Base-by-base conservation (phyloP, 768 basidiomycete species). In the Lactarius deliciosus region DNA sequence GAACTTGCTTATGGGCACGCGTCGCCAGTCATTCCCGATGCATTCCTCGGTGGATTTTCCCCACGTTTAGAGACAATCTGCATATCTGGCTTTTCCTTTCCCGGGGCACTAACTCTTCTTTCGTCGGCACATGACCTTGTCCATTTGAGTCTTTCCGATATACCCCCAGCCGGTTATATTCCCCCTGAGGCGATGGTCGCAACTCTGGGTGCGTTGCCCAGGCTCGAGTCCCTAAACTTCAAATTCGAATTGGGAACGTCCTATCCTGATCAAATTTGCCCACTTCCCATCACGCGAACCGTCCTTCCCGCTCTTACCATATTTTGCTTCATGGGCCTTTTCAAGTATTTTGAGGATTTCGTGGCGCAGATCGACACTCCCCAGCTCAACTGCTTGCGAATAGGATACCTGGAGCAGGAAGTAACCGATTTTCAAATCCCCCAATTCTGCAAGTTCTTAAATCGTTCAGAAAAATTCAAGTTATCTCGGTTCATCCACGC, bases 41-140 rank as follows among this genome's bases (percentile, higher is more conserved):
- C 40, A 10, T 65, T 60, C 50, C 20, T 65, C 8, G 38, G 40
- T 13, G 64, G 50, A 55, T 60, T 50, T 5, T 50, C 58, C 2
- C 53, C 64, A 4, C 13, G 5, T 60, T 53, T 65, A 11, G n/a
- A 20, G 18, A 2, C 2, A 3, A 22, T 65, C 22, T 1, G 9
- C 5, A n/a, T 59, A 8, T 8, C 7, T 0, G 34, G 50, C 13
- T 41, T 60, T 30, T 36, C 40, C 36, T 54, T 55, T 36, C 64
- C 58, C 0, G 58, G 38, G 20, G 30, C 58, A 15, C 57, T 25
- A 1, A 60, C 58, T 11, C 28, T 60, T 22, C 40, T 60, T 18
- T n/a, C 11, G 5, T 65, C 64, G 34, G n/a, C 57, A 40, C 18
- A 2, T 2, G 3, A 55, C 28, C 64, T 65, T 32, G 36, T 32